Evolutionary conservation across 176 grass and related monocot species (phyloP).

Genomic region (Aegilops bicornis): DNA sequence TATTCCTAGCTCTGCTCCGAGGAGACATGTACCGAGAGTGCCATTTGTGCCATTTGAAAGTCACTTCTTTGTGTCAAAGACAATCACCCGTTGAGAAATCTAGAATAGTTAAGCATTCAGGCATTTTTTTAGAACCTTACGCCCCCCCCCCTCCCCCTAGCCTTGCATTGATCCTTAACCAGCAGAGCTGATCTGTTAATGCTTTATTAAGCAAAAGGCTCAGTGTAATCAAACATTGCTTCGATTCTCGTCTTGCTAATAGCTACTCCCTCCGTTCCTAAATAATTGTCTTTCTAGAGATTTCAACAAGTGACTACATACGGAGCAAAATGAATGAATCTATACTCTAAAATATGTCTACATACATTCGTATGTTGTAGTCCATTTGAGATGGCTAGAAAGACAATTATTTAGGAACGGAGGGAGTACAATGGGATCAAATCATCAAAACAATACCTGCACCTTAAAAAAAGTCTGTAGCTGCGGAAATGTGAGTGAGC

Average conservation of each 20-base stretch:
- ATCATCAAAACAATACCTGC: background rate
- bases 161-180: background rate
- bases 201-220: background rate
- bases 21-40: background rate
- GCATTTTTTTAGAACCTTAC: background rate
- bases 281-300: too few species aligned
- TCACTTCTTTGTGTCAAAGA: background rate
- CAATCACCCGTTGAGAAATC: background rate
- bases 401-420: too few species aligned
- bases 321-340: too few species aligned
- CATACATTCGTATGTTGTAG: too few species aligned
- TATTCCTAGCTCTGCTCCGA: background rate
- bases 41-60: background rate
- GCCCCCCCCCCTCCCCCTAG: background rate
- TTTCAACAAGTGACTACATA: too few species aligned
- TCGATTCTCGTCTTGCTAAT: conserved; percentile 4
- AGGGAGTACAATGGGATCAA: background rate
- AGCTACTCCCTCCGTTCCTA: too few species aligned
- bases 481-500: background rate
- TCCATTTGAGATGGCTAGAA: too few species aligned
- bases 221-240: background rate
- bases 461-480: background rate
- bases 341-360: too few species aligned
- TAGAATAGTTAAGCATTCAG: background rate
- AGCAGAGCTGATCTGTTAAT: background rate